A percentile compares a stretch with the other conserved stretches of the same genome.
These are phyloP conservation scores for Tricholoma matsutake DNA, from an alignment of 768 basidiomycete genomes.

Conservation along the genomic window DNA sequence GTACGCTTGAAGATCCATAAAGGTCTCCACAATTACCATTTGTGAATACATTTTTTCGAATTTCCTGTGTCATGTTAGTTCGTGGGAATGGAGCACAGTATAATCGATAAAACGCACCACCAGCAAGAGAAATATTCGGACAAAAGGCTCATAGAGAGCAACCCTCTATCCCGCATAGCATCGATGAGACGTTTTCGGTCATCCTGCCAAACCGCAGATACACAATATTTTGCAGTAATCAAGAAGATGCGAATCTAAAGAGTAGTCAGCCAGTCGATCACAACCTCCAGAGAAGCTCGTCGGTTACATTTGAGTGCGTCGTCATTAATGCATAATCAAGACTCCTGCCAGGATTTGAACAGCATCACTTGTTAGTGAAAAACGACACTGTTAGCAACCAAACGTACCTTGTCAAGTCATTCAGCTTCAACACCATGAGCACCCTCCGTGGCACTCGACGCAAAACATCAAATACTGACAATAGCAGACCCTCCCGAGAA, in stretches of 20 bases:
- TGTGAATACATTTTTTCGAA: conserved; percentile 53
- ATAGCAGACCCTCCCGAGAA: conserved; percentile 75
- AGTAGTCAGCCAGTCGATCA: background rate
- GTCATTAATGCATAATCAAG: conserved; percentile 85
- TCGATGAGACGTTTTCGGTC: conserved; percentile 48
- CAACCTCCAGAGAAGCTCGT: background rate
- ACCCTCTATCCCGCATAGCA: conserved; percentile 46
- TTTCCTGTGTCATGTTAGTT: conserved; percentile 40
- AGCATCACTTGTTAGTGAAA: background rate
- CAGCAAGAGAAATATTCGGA: conserved; percentile 54
- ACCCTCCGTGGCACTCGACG: conserved; percentile 82
- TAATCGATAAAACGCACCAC: conserved; percentile 53
- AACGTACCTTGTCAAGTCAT: conserved; percentile 75
- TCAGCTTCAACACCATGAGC: conserved; percentile 81
- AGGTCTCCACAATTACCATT: conserved; percentile 52
- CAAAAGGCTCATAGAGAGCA: conserved; percentile 46
- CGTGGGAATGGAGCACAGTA: conserved; percentile 2
- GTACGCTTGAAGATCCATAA: conserved; percentile 63
- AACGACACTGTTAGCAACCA: background rate
- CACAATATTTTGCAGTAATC: conserved; percentile 87
- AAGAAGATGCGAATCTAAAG: conserved; percentile 80
- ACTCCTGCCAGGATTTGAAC: conserved; percentile 42
- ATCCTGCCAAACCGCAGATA: conserved; percentile 73
- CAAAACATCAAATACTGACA: conserved; percentile 85
- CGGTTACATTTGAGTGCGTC: conserved; percentile 71